phyloP scores from a whole-genome alignment of 2,329 filamentous ascomycete species.

The Alternaria sp. region DNA sequence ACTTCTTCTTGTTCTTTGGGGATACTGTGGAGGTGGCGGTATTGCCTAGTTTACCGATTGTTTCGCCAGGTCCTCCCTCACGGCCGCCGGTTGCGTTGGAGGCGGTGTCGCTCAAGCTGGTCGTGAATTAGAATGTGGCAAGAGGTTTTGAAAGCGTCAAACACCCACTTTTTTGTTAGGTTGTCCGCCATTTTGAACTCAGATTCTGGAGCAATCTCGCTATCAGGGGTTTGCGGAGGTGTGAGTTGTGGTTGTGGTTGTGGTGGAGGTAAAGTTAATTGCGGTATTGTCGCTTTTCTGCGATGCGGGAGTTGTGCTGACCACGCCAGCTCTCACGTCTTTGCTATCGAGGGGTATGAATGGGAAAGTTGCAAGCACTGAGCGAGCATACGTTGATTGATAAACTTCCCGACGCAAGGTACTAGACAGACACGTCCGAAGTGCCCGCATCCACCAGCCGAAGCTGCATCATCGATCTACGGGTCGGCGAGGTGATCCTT shows the following conservation, averaged over 20 bases:
- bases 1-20: not conserved
- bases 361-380: not conserved
- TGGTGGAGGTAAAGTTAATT: conserved; percentile 6
- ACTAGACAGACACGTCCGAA: conserved; percentile 1
- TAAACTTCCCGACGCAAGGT: conserved; percentile 2
- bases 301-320: conserved; percentile 15
- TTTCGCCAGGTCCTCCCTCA: conserved; percentile 16
- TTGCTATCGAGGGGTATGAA: not conserved
- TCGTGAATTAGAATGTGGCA: not conserved
- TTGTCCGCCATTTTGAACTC: not conserved
- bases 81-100: conserved; percentile 20
- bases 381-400: conserved; percentile 6
- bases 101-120: conserved; percentile 9
- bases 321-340: conserved; percentile 21
- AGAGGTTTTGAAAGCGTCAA: not conserved
- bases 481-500: conserved; percentile 18
- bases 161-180: not conserved
- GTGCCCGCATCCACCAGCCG: conserved; percentile 2
- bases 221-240: conserved; percentile 3
- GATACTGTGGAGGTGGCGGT: not conserved
- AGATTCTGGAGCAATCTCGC: not conserved
- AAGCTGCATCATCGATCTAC: conserved; percentile 22
- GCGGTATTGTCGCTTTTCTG: conserved; percentile 16
- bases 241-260: conserved; percentile 9
- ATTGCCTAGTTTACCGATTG: conserved; percentile 14